Conservation (phyloP, 75 land plant species). For the Picea glauca region DNA sequence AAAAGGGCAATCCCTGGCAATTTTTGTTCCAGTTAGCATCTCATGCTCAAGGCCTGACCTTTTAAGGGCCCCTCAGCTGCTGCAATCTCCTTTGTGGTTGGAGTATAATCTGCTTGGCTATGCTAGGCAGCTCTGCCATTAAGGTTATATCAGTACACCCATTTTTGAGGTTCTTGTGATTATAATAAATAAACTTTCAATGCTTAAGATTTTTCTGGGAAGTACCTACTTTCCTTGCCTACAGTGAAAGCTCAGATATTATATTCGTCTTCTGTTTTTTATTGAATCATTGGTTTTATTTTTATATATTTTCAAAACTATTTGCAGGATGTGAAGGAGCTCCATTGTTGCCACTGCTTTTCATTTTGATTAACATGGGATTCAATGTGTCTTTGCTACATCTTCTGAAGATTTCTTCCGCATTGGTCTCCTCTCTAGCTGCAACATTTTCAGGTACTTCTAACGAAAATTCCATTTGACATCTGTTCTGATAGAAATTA, state of each 20-base stretch:
- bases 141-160: too few species aligned
- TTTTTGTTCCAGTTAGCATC: too few species aligned
- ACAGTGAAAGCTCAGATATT: not conserved
- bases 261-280: not conserved
- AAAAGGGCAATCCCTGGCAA: too few species aligned
- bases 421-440: slow-evolving; percentile 82
- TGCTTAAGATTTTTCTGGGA: not conserved
- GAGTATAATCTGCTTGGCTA: too few species aligned
- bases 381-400: slow-evolving; percentile 82
- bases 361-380: slow-evolving; percentile 64
- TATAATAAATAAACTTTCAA: too few species aligned
- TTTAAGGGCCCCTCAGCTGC: too few species aligned
- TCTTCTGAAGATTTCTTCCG: slow-evolving; percentile 78
- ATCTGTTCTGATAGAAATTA: not conserved
- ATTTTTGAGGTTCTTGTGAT: too few species aligned
- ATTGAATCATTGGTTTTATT: not conserved
- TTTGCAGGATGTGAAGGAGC: slow-evolving; percentile 81
- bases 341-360: slow-evolving; percentile 74
- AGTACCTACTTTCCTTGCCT: not conserved
- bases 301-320: not conserved
- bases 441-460: slow-evolving; percentile 69
- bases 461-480: not conserved
- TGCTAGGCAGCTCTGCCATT: too few species aligned
- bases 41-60: too few species aligned
- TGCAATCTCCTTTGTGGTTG: too few species aligned